Evolutionary conservation across 2,329 filamentous ascomycete species (phyloP).

Genomic region (Colletotrichum noveboracense): DNA sequence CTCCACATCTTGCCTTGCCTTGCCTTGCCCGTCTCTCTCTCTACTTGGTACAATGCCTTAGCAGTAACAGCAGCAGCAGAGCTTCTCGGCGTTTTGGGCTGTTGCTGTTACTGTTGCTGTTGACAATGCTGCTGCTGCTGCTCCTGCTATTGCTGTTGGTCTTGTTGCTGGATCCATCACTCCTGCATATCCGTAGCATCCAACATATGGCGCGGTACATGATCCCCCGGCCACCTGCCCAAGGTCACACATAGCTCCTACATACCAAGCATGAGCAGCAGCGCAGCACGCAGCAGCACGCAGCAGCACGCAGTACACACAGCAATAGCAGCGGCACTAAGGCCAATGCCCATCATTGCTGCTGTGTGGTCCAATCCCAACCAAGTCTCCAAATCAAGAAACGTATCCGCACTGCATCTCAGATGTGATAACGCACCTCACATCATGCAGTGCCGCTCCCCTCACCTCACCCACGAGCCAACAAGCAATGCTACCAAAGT

Average conservation of each 20-base stretch:
- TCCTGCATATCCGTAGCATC: not conserved
- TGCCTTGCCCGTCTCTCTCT: not conserved
- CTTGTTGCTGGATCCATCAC: not conserved
- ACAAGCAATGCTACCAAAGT: not conserved
- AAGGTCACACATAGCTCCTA: not conserved
- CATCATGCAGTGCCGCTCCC: constrained; percentile 4
- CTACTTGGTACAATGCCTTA: not conserved
- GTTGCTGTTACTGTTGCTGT: not conserved
- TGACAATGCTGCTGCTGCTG: not conserved
- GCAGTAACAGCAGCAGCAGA: not conserved
- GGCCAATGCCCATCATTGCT: not conserved
- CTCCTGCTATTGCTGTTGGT: too few relatives aligned
- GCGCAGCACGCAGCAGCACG: not conserved
- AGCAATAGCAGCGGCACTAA: not conserved
- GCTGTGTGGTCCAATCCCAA: not conserved
- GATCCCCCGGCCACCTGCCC: not conserved
- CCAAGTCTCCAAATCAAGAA: not conserved
- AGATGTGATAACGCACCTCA: constrained; percentile 17
- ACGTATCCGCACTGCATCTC: constrained; percentile 7
- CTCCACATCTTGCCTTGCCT: not conserved
- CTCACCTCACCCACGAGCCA: constrained; percentile 1
- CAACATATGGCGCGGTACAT: not conserved
- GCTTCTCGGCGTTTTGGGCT: not conserved
- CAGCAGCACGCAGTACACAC: not conserved
- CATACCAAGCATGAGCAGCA: not conserved